Conservation (phyloP, 495 filamentous ascomycete species). For the Trichocladium uniseriatum region DNA sequence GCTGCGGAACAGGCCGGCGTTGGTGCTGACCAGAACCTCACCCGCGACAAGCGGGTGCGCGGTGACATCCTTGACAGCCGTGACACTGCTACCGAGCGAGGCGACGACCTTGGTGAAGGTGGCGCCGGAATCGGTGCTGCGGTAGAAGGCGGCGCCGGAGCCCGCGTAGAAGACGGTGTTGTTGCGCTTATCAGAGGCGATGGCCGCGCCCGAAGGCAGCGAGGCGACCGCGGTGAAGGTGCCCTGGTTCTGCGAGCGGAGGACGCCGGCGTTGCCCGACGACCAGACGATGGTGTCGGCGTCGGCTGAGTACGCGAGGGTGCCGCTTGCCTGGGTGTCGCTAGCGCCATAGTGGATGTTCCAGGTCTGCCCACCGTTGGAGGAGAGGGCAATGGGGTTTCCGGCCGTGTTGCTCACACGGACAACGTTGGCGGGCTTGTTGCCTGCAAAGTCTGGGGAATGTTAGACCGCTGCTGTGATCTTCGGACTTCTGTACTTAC, state of each 20-base stretch:
- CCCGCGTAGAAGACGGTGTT: slow-evolving; percentile 46
- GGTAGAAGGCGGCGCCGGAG: slow-evolving; percentile 36
- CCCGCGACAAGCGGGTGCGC: slow-evolving; percentile 42
- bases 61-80: slow-evolving; percentile 37
- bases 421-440: slow-evolving; percentile 42
- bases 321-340: slow-evolving; percentile 34
- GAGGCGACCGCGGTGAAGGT: slow-evolving; percentile 37
- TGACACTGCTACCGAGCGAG: slow-evolving; percentile 26
- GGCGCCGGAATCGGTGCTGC: slow-evolving; percentile 35
- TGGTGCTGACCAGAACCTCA: slow-evolving; percentile 46
- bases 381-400: slow-evolving; percentile 33
- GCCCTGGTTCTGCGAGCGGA: slow-evolving; percentile 33
- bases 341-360: slow-evolving; percentile 37
- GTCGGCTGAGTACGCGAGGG: slow-evolving; percentile 44
- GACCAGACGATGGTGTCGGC: slow-evolving; percentile 46
- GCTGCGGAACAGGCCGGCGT: slow-evolving; percentile 44
- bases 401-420: slow-evolving; percentile 44
- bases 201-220: slow-evolving; percentile 36
- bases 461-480: background rate
- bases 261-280: slow-evolving; percentile 29
- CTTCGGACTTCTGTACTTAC: slow-evolving; percentile 7
- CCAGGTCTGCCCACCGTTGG: slow-evolving; percentile 40
- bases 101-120: slow-evolving; percentile 33
- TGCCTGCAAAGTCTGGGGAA: slow-evolving; percentile 50
- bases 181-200: slow-evolving; percentile 46